Evolutionary conservation across 257 asterid species (phyloP).

Genomic region (Verbena officinalis): DNA sequence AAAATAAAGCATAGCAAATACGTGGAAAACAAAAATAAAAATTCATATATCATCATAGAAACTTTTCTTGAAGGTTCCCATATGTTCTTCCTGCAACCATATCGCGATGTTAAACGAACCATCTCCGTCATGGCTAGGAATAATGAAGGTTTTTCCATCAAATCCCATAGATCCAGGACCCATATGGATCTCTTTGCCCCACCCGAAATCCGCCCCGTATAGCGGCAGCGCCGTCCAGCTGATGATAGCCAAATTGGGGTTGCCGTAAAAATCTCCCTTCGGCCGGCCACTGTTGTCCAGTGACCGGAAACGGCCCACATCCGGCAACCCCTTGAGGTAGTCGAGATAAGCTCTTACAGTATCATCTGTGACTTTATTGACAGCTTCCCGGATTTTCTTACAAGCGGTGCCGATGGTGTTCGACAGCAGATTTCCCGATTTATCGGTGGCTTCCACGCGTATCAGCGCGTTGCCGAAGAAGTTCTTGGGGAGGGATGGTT

Average conservation of each 20-base stretch:
- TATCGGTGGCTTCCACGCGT: constrained; percentile 53
- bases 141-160: constrained; percentile 65
- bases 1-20: too few relatives aligned
- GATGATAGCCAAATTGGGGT: constrained; percentile 71
- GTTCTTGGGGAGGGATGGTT: constrained; percentile 61
- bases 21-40: too few relatives aligned
- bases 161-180: constrained; percentile 68
- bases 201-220: constrained; percentile 78
- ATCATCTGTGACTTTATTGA: constrained; percentile 54
- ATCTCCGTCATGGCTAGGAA: constrained; percentile 59
- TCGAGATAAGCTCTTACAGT: constrained; percentile 58
- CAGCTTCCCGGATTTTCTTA: constrained; percentile 49
- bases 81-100: constrained; percentile 65
- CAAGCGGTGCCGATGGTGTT: constrained; percentile 44
- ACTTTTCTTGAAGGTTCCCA: constrained; percentile 54
- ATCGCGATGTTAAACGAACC: constrained; percentile 61
- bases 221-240: constrained; percentile 82
- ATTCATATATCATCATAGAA: constrained; percentile 53
- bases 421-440: constrained; percentile 43
- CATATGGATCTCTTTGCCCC: constrained; percentile 79
- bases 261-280: constrained; percentile 54
- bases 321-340: constrained; percentile 55
- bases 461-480: constrained; percentile 79
- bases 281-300: constrained; percentile 42
- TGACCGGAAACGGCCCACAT: constrained; percentile 55